These are phyloP conservation scores for Saturnispora zaruensis DNA, from an alignment of 805 yeast genomes.

Conservation along the genomic window DNA sequence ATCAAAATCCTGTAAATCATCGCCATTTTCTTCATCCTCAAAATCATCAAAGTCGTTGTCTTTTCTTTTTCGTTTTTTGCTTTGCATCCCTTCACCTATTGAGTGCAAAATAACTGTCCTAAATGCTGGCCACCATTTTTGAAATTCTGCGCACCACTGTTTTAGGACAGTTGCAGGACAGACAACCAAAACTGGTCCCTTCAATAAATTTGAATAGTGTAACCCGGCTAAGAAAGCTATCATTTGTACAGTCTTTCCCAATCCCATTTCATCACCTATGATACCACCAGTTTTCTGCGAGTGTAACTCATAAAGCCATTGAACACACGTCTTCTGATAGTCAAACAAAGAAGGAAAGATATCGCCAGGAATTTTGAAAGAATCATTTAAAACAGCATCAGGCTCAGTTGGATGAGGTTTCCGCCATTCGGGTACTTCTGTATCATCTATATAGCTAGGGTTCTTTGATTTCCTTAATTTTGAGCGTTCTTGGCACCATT, in stretches of 20 bases:
- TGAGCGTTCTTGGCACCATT: slow-evolving; percentile 53
- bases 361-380: slow-evolving; percentile 80
- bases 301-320: slow-evolving; percentile 94
- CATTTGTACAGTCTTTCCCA: slow-evolving; percentile 91
- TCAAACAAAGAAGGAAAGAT: slow-evolving; percentile 79
- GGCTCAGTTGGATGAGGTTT: slow-evolving; percentile 69
- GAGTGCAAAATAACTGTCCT: slow-evolving; percentile 82
- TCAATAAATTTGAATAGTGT: slow-evolving; percentile 68
- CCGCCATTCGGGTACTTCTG: slow-evolving; percentile 47
- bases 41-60: slow-evolving; percentile 24
- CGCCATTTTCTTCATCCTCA: slow-evolving; percentile 37
- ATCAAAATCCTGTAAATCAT: slow-evolving; percentile 39
- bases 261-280: slow-evolving; percentile 96
- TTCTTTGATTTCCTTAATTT: slow-evolving; percentile 30
- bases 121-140: slow-evolving; percentile 96
- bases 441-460: slow-evolving; percentile 23
- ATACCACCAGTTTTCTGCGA: slow-evolving; percentile 90
- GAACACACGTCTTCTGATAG: slow-evolving; percentile 93
- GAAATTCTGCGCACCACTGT: slow-evolving; percentile 97
- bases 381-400: slow-evolving; percentile 66
- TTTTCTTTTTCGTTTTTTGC: slow-evolving; percentile 17
- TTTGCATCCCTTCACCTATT: slow-evolving; percentile 78
- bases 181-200: slow-evolving; percentile 75
- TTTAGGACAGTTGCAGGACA: slow-evolving; percentile 95
- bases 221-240: slow-evolving; percentile 86